phyloP scores from a whole-genome alignment of 345 rosid genomes.

The Acer campestre region DNA sequence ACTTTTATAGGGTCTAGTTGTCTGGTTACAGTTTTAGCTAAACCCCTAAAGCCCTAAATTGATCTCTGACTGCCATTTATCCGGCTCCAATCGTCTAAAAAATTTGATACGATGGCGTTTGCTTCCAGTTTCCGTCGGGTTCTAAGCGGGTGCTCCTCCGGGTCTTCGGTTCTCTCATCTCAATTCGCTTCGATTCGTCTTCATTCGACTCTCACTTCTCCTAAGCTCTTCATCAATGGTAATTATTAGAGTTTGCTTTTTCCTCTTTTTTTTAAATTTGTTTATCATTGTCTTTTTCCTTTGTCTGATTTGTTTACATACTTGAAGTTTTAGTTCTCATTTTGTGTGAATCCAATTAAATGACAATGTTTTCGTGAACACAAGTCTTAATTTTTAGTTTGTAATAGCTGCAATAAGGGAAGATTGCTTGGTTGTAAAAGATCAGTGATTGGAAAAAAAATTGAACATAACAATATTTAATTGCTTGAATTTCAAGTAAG shows the following conservation, averaged over 20 bases:
- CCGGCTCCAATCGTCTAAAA: not conserved
- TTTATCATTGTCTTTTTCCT: not conserved
- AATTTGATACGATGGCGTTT: constrained; percentile 52
- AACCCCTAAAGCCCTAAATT: constrained; percentile 8
- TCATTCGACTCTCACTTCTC: constrained; percentile 69
- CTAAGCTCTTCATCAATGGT: constrained; percentile 88
- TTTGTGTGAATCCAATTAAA: not conserved
- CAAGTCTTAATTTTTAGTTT: not conserved
- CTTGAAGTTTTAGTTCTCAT: not conserved
- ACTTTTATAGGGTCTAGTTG: not conserved
- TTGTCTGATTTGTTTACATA: not conserved
- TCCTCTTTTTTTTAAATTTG: not conserved
- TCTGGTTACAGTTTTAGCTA: not conserved
- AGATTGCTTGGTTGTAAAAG: not conserved
- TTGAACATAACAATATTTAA: no score
- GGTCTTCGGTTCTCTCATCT: constrained; percentile 32
- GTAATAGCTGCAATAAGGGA: not conserved
- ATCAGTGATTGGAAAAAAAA: not conserved
- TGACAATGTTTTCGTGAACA: not conserved
- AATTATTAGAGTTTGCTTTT: constrained; percentile 12
- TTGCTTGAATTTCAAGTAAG: no score
- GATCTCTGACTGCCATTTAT: not conserved
- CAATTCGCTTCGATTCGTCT: constrained; percentile 40
- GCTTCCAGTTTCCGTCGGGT: constrained; percentile 50
- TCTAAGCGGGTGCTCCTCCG: constrained; percentile 30